phyloP scores from a whole-genome alignment of 2,329 filamentous ascomycete species.

The Neofusicoccum laricinum region DNA sequence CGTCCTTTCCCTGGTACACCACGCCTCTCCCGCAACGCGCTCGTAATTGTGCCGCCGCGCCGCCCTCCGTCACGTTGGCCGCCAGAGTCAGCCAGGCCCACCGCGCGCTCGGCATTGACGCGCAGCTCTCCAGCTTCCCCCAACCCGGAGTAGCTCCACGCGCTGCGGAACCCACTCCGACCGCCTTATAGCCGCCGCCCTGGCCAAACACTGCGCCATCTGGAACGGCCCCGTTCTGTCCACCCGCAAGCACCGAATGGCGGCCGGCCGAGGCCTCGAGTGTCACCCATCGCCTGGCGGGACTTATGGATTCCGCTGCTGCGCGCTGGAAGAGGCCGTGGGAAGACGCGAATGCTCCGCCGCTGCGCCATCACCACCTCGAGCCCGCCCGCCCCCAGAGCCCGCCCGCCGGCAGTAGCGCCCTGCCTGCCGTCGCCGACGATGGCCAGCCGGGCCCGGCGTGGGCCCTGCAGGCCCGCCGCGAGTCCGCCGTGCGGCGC shows the following conservation, averaged over 20 bases:
- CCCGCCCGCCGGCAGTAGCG: not conserved
- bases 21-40: not conserved
- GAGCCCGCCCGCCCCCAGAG: not conserved
- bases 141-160: not conserved
- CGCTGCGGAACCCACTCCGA: not conserved
- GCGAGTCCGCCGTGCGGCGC: not conserved
- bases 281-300: slow-evolving; percentile 21
- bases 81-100: slow-evolving; percentile 7
- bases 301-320: slow-evolving; percentile 30
- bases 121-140: slow-evolving; percentile 6
- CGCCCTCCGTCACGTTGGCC: not conserved
- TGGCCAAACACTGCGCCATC: not conserved
- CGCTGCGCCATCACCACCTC: not conserved
- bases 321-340: slow-evolving; percentile 30
- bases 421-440: not conserved
- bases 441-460: not conserved
- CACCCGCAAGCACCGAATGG: slow-evolving; percentile 24
- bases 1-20: not conserved
- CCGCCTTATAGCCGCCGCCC: slow-evolving; percentile 3
- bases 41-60: too few relatives aligned
- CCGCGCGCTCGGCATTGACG: slow-evolving; percentile 1
- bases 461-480: not conserved
- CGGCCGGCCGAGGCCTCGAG: slow-evolving; percentile 22
- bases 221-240: not conserved
- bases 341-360: slow-evolving; percentile 23